These are phyloP conservation scores for Tubosaeta sp. DNA, from an alignment of 768 basidiomycete species.

Conservation along the genomic window DNA sequence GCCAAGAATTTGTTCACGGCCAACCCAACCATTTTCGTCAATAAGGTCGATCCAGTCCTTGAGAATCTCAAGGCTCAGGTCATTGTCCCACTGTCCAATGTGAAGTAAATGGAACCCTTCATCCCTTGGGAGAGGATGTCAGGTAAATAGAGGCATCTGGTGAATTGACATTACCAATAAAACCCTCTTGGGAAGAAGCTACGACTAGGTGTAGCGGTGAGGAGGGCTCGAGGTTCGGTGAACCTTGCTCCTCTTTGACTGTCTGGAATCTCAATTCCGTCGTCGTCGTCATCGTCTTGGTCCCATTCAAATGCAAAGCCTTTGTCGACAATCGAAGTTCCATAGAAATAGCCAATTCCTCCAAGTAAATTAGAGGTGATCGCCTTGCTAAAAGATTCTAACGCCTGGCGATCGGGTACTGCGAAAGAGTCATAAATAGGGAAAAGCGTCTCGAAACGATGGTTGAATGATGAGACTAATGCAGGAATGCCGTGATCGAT, in stretches of 20 bases:
- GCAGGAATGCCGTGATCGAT: constrained; percentile 70
- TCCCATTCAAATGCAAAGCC: constrained; percentile 92
- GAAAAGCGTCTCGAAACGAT: constrained; percentile 67
- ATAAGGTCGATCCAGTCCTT: constrained; percentile 87
- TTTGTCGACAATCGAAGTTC: constrained; percentile 80
- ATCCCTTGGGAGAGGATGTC: constrained; percentile 54
- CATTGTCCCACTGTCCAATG: constrained; percentile 91
- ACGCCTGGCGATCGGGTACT: constrained; percentile 40
- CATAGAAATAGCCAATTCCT: constrained; percentile 94
- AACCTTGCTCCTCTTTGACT: constrained; percentile 51
- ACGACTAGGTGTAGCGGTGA: constrained; percentile 92
- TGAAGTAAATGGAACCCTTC: constrained; percentile 94
- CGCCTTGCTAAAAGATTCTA: constrained; percentile 76
- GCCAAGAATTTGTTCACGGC: constrained; percentile 91
- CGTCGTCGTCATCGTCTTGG: constrained; percentile 47
- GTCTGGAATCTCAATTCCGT: constrained; percentile 34
- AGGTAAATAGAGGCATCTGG: neutral
- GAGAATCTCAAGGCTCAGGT: constrained; percentile 85
- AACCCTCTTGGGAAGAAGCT: constrained; percentile 98
- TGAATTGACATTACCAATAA: constrained; percentile 67
- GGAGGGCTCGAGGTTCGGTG: constrained; percentile 68
- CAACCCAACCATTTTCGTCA: constrained; percentile 95
- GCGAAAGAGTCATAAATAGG: constrained; percentile 58
- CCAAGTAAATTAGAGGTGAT: constrained; percentile 90
- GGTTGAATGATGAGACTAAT: constrained; percentile 53